These are phyloP conservation scores for Cryptococcus sp. DNA, from an alignment of 1,284 basidiomycete species.

Conservation along the genomic window DNA sequence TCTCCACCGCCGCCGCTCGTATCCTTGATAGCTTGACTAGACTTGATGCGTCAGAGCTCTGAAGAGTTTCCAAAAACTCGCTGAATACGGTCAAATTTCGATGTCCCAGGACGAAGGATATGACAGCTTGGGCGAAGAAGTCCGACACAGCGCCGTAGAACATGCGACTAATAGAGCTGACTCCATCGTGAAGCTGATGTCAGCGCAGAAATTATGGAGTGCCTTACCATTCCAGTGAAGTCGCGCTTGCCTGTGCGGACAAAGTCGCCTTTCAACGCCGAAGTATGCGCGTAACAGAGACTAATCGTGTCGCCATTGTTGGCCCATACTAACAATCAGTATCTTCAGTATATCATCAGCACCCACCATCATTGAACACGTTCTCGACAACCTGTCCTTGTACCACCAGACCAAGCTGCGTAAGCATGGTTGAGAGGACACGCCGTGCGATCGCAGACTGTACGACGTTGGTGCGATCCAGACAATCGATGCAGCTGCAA, in stretches of 20 bases:
- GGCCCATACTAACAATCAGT: constrained; percentile 72
- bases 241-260: constrained; percentile 95
- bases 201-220: background rate
- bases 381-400: constrained; percentile 64
- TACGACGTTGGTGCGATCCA: constrained; percentile 85
- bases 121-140: constrained; percentile 94
- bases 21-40: constrained; percentile 83
- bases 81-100: constrained; percentile 82
- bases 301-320: constrained; percentile 52
- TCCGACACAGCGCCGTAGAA: constrained; percentile 68
- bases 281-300: constrained; percentile 61
- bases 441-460: constrained; percentile 87
- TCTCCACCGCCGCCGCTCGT: constrained; percentile 83
- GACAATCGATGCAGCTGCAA: constrained; percentile 87
- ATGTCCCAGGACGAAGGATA: constrained; percentile 84
- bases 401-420: constrained; percentile 63
- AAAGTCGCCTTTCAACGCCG: constrained; percentile 87
- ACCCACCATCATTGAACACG: constrained; percentile 80
- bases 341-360: constrained; percentile 12
- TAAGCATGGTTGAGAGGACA: constrained; percentile 76
- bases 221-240: constrained; percentile 75
- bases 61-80: constrained; percentile 82
- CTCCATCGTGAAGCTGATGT: constrained; percentile 68
- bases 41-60: constrained; percentile 85
- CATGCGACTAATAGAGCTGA: constrained; percentile 81